Base-by-base conservation (phyloP, 306 rosid genomes). In the Cicer judaicum region DNA sequence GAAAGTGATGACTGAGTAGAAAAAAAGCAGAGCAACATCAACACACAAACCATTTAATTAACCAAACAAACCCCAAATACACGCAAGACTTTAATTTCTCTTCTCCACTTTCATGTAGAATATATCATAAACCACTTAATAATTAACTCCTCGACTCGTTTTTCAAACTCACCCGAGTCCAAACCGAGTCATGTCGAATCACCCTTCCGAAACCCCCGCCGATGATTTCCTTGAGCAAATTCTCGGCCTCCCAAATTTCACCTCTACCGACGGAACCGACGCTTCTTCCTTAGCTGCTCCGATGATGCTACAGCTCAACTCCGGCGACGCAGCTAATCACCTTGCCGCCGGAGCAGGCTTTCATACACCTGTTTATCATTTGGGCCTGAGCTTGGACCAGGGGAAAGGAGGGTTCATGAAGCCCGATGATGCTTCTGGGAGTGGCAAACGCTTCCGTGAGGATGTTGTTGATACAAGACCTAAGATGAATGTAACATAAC, bases 151-250 rank as follows among this genome's bases (percentile, higher is more conserved):
- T 40, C 19, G 44, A 68, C 87, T 70, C 74, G 80, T 34, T 72
- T 7, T 13, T 34, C 53, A 16, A 57, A 66, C 84, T 79, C 80
- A 64, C 0, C 79, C 61, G 75, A 82, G 79, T 85, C 77, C 57
- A 15, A 47, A 46, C 64, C 64, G 64, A 66, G 61, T 68, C 70
- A 94, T 94, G 99, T 91, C 97, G 10, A 92, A 86, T 78, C 91
- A 88, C 62, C 88, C 92, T 13, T 87, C 96, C 13, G 93, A 92
- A 11, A 73, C 96, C 5, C 80, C 89, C 36, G 72, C 87, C 76
- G 99, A 94, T 65, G 99, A 94, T 64, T 94, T 94, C 85, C 82
- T 94, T 7, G 97, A 94, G 55, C 97, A 94, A 82, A 90, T 94
- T 78, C 99, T 94, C 9, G 89, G 96, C 11, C 84, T 88, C 56